phyloP scores from a whole-genome alignment of 768 basidiomycete species.

The Rhodotorula sphaerocarpa region DNA sequence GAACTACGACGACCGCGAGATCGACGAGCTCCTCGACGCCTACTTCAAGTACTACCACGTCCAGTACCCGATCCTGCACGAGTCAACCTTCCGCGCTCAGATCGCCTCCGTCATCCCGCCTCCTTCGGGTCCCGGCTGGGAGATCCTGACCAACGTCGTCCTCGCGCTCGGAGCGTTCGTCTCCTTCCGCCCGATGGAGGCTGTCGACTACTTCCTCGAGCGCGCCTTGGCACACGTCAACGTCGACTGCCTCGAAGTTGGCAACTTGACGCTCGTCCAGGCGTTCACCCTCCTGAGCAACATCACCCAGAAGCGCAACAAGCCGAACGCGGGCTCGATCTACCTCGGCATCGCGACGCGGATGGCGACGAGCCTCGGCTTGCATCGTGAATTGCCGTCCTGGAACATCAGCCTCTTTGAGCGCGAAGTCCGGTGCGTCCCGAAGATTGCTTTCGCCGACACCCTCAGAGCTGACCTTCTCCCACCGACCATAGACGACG shows the following conservation, averaged over 20 bases:
- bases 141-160: not conserved
- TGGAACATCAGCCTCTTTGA: not conserved
- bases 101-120: slow-evolving; percentile 1
- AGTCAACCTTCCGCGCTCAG: not conserved
- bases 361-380: slow-evolving; percentile 2
- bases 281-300: slow-evolving; percentile 1
- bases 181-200: not conserved
- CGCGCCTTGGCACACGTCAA: not conserved
- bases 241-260: not conserved
- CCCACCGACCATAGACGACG: too few relatives aligned
- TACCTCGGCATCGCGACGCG: slow-evolving; percentile 6
- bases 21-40: not conserved
- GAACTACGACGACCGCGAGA: too few relatives aligned
- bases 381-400: not conserved
- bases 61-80: not conserved
- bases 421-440: slow-evolving; percentile 1
- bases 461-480: too few relatives aligned
- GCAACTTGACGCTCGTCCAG: not conserved
- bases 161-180: slow-evolving; percentile 1
- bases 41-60: not conserved
- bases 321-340: not conserved
- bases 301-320: slow-evolving; percentile 7
- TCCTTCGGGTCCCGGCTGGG: not conserved
- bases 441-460: too few relatives aligned
- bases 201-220: slow-evolving; percentile 1